Percentiles rank a stretch among this genome's conserved stretches.
Conservation (phyloP, 2,329 filamentous ascomycete species). For the Trichoderma atrobrunneum region DNA sequence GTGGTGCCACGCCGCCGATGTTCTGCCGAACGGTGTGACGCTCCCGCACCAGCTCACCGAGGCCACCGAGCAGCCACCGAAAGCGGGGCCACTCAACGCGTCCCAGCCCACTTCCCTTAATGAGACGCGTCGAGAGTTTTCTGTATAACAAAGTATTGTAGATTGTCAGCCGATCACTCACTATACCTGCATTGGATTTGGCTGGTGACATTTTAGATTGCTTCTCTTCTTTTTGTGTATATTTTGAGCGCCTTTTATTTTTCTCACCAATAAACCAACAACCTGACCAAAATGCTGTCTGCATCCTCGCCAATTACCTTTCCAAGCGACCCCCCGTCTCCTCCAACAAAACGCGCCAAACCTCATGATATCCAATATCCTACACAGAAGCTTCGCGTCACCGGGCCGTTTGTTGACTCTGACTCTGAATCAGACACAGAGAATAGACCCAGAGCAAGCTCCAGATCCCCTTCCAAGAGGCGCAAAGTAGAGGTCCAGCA, state of each 20-base stretch:
- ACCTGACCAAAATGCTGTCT: slow-evolving; percentile 49
- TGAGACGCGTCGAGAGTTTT: slow-evolving; percentile 21
- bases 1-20: slow-evolving; percentile 2
- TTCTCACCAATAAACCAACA: too few relatives aligned
- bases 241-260: neutral
- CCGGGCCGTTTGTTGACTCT: slow-evolving; percentile 41
- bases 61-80: neutral
- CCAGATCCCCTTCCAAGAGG: slow-evolving; percentile 30
- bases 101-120: slow-evolving; percentile 18
- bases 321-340: slow-evolving; percentile 48
- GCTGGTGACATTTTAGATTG: neutral
- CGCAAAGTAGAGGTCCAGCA: slow-evolving; percentile 31
- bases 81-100: slow-evolving; percentile 28
- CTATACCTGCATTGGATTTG: neutral
- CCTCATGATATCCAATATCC: slow-evolving; percentile 36
- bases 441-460: neutral
- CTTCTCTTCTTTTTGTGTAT: neutral
- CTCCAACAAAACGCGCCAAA: slow-evolving; percentile 35
- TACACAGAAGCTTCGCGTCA: slow-evolving; percentile 34
- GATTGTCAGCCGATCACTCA: neutral
- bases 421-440: slow-evolving; percentile 31
- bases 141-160: neutral
- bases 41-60: neutral
- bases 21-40: slow-evolving; percentile 2
- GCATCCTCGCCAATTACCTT: slow-evolving; percentile 59